Evolutionary conservation across 805 yeast species (phyloP).

Genomic region (Saccharomycopsis sp.): DNA sequence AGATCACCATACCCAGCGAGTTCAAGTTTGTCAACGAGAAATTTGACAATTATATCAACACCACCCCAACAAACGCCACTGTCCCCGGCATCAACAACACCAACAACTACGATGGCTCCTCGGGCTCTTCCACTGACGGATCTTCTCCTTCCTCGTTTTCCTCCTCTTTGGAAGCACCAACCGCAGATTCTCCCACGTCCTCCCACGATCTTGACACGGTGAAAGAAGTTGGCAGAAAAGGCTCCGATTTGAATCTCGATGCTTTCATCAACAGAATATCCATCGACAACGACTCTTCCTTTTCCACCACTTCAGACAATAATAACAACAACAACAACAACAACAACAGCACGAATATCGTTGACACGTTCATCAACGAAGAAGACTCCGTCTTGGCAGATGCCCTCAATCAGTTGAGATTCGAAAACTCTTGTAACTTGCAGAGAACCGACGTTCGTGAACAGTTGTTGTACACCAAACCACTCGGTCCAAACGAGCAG

Average conservation of each 20-base stretch:
- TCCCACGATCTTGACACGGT: too few relatives aligned
- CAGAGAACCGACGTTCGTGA: neutral
- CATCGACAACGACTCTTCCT: neutral
- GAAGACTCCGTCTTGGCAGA: neutral
- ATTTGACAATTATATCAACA: conserved; percentile 13
- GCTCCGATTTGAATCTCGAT: neutral
- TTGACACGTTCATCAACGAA: too few relatives aligned
- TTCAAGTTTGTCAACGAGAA: conserved; percentile 15
- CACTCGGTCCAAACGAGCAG: neutral
- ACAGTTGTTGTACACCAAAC: neutral
- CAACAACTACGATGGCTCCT: neutral
- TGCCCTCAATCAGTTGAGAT: neutral
- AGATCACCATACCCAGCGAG: conserved; percentile 16
- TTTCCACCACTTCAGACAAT: neutral
- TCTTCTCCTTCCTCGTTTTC: neutral
- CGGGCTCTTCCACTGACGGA: neutral
- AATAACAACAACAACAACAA: neutral
- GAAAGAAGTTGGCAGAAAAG: neutral
- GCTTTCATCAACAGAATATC: too few relatives aligned
- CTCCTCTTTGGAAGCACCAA: neutral
- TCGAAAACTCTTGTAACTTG: too few relatives aligned
- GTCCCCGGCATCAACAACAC: neutral
- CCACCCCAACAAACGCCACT: neutral
- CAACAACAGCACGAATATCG: neutral
- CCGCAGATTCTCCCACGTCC: too few relatives aligned